Base-by-base conservation (phyloP, 2,329 filamentous ascomycete species). In the Diaporthe citrichinensis region DNA sequence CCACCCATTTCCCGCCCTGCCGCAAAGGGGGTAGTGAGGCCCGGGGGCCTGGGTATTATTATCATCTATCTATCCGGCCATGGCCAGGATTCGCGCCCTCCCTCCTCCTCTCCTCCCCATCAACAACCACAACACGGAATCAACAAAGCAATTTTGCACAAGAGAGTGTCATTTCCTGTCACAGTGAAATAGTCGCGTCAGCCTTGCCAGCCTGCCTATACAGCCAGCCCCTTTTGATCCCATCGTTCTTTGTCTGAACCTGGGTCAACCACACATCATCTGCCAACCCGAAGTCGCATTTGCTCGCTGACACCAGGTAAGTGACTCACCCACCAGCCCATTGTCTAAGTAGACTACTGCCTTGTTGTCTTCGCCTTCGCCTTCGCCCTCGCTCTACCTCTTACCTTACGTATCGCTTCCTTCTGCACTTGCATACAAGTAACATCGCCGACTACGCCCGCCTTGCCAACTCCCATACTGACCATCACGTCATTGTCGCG, bases 101-200 rank as follows among this genome's bases (percentile, higher is more conserved):
- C 84, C 80, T 79, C 81, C 80, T 82, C 82, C 83, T 65, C 44
- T 76, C 81, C 81, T 79, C 82, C 82, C 85, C 87, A 87, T 83
- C 86, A 88, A 87, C 85, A 88, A 84, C 84, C 88, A 86, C 83
- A 85, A 84, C 80, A 85, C 82, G 81, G 82, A 83, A 82, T 79
- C 80, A 81, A 83, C 81, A 77, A 81, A 82, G 83, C 82, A 83
- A 83, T 77, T 85, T 86, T 87, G 76, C 84, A 82, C 82, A 76
- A 87, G 84, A 84, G 85, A 89, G 89, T 89, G 86, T 89, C 83
- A 84, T 86, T 87, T 87, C 85, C 85, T 87, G 89, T 91, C 89
- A 89, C 90, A 89, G 90, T 88, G 86, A 85, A 89, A 88, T 88
- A 84, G 85, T 90, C 88, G 86, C 88, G 85, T 84, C 89, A 90